Base-by-base conservation (phyloP, 1,284 basidiomycete species). In the Ganoderma resinaceum region DNA sequence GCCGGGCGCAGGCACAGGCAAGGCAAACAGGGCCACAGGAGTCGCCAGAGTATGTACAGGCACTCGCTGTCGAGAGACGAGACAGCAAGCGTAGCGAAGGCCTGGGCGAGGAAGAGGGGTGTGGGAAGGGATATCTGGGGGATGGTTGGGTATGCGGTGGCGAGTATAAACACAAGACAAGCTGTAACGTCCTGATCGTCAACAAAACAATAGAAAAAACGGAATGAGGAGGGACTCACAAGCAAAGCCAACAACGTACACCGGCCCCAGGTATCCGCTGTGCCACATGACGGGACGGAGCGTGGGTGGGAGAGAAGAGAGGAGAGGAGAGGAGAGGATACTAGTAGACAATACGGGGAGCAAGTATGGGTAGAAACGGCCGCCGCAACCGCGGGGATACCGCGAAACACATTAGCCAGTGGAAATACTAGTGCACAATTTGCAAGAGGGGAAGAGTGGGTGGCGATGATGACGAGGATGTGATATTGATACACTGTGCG, bases 401-500 rank as follows among this genome's bases (percentile, higher is more conserved):
- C 69, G 38, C 72, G 67, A 66, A 63, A 62, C 60, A 57, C 62
- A 68, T 69, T 71, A 63, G 69, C 65, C 65, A 8, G 61, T 63
- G 63, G 62, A 72, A 63, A 73, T 75, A 78, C 75, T 77, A 77
- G 63, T 76, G 75, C 74, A 76, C 75, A 77, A 69, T 61, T 73
- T 69, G 66, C 67, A 65, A 70, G 62, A 61, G 68, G 58, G 62
- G 67, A 58, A 55, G 59, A 53, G 20, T 26, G 29, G 63, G 58
- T 69, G 73, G 73, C 68, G 65, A 74, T 70, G 75, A 72, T 68
- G 69, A 69, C 67, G 71, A 60, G 66, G 64, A 68, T 65, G 76
- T 73, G 72, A 74, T 79, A 79, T 78, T 79, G 78, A 79, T 79
- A 79, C 78, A 78, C 71, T 76, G 76, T 73, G 73, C 70, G 74